Evolutionary conservation across 768 basidiomycete genomes (phyloP), one percentile per base, ranked within the genome.

Genomic region (Phylloporus sp.): DNA sequence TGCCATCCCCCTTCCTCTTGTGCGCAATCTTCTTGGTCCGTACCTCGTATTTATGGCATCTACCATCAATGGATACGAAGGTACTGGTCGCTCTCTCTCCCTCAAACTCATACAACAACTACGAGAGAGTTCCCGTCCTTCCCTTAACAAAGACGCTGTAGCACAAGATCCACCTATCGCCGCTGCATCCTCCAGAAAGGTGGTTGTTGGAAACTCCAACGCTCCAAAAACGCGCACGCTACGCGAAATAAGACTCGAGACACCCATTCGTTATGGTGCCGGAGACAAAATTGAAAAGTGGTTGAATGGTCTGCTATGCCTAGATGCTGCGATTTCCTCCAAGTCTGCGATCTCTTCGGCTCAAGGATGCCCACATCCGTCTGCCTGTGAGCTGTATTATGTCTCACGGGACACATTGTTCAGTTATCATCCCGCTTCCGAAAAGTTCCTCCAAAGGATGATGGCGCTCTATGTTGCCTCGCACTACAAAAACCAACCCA

Each of bases 51-150:
- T 98, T 77, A 86, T 98, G 78, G 91, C 97, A 2, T 97, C 94
- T n/a, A 99, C 97, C 1, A 94, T 99, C 73, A 98, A 97, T 67
- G 97, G 97, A 35, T 99, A 99, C 70, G 97, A 98, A 78, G 97
- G 97, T 24, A 98, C 97, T 0, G 97, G 97, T n/a, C 90, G 97
- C 24, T 97, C 95, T 1, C 82, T 99, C 43, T 97, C 94, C 42
- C 86, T 99, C 54, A 99, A 99, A 70, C 88, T 99, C 51, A 88
- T 99, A 57, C 91, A 98, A 69, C 94, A 97, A 68, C 82, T 98
- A 4, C 88, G 97, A 32, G 97, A 98, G 67, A 87, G 84, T 68
- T 90, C 91, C 0, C 80, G 89, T 4, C 85, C 91, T 0, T 85
- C 88, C 2, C 73, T 92, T 36, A 76, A 84, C 16, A 88, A 89